Conservation (phyloP, 139 green algal species). For the Chlamydomonas applanata region DNA sequence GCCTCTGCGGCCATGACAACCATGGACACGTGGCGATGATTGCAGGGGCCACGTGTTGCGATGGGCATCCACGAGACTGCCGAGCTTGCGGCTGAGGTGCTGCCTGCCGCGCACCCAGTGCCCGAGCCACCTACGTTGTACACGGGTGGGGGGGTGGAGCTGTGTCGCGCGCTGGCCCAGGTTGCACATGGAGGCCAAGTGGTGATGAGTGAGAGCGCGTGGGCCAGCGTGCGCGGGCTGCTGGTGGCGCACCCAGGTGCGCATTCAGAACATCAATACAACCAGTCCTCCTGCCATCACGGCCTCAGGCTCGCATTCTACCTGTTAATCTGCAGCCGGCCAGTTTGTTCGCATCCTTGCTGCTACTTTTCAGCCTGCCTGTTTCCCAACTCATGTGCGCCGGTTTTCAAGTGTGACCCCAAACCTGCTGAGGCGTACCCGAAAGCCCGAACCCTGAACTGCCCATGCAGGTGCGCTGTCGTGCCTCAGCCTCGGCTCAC, state of each 20-base stretch:
- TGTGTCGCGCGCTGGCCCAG: slow-evolving; percentile 45
- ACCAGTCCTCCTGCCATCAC: no score
- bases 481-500: slow-evolving; percentile 68
- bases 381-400: no score
- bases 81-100: slow-evolving; percentile 20
- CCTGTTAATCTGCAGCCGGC: no score
- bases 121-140: background rate
- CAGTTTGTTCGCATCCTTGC: no score
- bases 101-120: slow-evolving; percentile 16
- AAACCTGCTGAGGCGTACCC: no score
- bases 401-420: no score
- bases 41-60: slow-evolving; percentile 64
- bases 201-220: slow-evolving; percentile 71
- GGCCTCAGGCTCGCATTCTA: no score
- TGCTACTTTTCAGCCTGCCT: no score
- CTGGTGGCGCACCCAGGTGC: slow-evolving; percentile 26
- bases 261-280: no score
- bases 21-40: no score
- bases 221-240: slow-evolving; percentile 58
- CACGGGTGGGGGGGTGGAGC: slow-evolving; percentile 46
- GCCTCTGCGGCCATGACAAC: no score
- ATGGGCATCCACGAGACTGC: slow-evolving; percentile 59
- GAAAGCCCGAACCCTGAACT: no score
- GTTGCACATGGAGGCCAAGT: slow-evolving; percentile 62
- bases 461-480: slow-evolving; percentile 20